These are phyloP conservation scores for Fomitopsis palustris DNA, from an alignment of 1,284 basidiomycete species.

Conservation along the genomic window DNA sequence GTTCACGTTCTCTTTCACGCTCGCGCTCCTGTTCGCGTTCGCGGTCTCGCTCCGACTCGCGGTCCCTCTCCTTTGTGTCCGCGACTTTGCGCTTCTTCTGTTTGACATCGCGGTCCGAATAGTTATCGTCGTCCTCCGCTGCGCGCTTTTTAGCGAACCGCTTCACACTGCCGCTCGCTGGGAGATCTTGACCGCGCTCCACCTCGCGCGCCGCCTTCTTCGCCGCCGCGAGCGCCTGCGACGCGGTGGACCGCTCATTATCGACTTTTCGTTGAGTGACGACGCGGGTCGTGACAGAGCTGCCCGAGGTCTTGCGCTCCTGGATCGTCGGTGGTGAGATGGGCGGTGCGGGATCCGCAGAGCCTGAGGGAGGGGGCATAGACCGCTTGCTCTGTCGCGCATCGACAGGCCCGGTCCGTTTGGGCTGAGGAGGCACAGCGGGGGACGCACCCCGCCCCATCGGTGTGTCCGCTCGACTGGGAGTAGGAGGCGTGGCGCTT, in stretches of 20 bases:
- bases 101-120: neutral
- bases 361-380: slow-evolving; percentile 14
- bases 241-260: slow-evolving; percentile 5
- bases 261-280: slow-evolving; percentile 17
- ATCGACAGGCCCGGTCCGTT: slow-evolving; percentile 21
- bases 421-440: slow-evolving; percentile 12
- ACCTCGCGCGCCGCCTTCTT: slow-evolving; percentile 14
- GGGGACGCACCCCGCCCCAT: slow-evolving; percentile 13
- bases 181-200: slow-evolving; percentile 5
- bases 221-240: neutral
- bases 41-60: slow-evolving; percentile 15
- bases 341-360: slow-evolving; percentile 21
- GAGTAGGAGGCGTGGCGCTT: slow-evolving; percentile 13
- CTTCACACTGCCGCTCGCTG: slow-evolving; percentile 15
- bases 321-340: slow-evolving; percentile 21
- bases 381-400: slow-evolving; percentile 18
- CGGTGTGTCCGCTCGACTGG: slow-evolving; percentile 9
- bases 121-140: slow-evolving; percentile 15
- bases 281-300: slow-evolving; percentile 7
- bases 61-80: slow-evolving; percentile 11
- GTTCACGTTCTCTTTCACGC: slow-evolving; percentile 10
- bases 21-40: slow-evolving; percentile 15
- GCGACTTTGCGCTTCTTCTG: slow-evolving; percentile 7
- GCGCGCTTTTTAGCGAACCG: slow-evolving; percentile 18
- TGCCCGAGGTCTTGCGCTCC: slow-evolving; percentile 20